phyloP scores from a whole-genome alignment of 2,329 filamentous ascomycete species.

The Apiospora aurea region DNA sequence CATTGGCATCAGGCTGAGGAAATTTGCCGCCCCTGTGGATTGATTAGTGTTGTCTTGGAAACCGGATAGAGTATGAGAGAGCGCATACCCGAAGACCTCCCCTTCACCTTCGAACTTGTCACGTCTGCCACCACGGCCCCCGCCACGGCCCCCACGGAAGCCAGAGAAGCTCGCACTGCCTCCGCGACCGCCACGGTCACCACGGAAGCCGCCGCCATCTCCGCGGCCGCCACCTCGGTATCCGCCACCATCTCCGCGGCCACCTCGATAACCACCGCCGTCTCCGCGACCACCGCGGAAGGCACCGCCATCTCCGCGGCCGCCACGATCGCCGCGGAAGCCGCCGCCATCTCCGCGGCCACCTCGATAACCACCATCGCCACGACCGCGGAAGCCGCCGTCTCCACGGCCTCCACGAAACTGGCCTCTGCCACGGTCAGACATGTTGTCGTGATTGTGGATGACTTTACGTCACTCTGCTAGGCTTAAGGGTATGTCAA shows the following conservation, averaged over 20 bases:
- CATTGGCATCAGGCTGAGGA: constrained; percentile 38
- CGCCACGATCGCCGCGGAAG: constrained; percentile 24
- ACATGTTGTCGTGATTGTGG: background rate
- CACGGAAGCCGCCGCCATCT: constrained; percentile 35
- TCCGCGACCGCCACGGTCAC: constrained; percentile 30
- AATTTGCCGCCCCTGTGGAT: constrained; percentile 26
- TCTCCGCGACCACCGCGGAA: constrained; percentile 19
- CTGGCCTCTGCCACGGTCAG: constrained; percentile 13
- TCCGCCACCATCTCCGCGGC: constrained; percentile 33
- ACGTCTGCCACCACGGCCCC: constrained; percentile 30
- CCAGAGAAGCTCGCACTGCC: constrained; percentile 25
- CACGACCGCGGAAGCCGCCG: constrained; percentile 16
- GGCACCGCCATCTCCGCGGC: constrained; percentile 21
- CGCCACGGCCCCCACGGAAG: constrained; percentile 25
- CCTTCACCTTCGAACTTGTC: constrained; percentile 37
- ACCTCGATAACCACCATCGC: background rate
- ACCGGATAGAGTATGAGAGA: background rate
- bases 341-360: constrained; percentile 4
- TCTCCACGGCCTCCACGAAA: constrained; percentile 24
- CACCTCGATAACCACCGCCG: constrained; percentile 21
- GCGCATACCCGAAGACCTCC: background rate
- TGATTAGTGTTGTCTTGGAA: background rate
- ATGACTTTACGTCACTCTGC: background rate
- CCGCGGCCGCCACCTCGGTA: constrained; percentile 30
- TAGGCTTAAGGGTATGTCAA: background rate